These are phyloP conservation scores for Nadsonia starkeyi-henricii DNA, from an alignment of 1,139 yeast species.

Conservation along the genomic window DNA sequence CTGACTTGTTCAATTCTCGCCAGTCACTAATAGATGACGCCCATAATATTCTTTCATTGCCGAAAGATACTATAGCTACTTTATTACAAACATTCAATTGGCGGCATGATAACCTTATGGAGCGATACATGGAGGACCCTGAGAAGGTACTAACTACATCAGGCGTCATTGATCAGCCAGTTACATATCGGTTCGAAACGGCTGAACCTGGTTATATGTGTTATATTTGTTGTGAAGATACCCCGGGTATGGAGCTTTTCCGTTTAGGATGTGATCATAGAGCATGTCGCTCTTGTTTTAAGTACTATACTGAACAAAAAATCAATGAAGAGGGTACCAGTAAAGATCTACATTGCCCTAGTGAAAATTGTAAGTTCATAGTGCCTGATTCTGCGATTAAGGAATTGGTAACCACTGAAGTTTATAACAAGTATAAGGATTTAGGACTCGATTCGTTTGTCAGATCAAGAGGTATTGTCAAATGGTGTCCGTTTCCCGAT, in stretches of 20 bases:
- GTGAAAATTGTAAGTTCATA: conserved; percentile 25
- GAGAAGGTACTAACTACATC: conserved; percentile 31
- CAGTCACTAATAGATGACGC: neutral
- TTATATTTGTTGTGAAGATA: conserved; percentile 55
- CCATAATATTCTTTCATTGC: neutral
- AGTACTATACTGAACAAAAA: conserved; percentile 39
- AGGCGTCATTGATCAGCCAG: conserved; percentile 28
- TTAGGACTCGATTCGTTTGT: conserved; percentile 32
- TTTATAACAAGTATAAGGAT: conserved; percentile 15
- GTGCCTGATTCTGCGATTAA: conserved; percentile 24
- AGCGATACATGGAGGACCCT: conserved; percentile 47
- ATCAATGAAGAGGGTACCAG: conserved; percentile 39
- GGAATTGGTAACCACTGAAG: conserved; percentile 22
- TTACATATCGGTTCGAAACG: conserved; percentile 13
- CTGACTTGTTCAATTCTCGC: neutral
- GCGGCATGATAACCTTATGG: conserved; percentile 62
- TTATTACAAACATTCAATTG: conserved; percentile 52
- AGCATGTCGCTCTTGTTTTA: conserved; percentile 57
- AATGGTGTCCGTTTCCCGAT: conserved; percentile 84
- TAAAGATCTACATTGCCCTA: conserved; percentile 46
- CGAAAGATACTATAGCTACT: conserved; percentile 21
- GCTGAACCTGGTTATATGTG: conserved; percentile 34
- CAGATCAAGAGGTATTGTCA: conserved; percentile 36
- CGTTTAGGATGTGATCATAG: conserved; percentile 54
- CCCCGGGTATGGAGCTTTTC: conserved; percentile 29